These are phyloP conservation scores for Coemansia sp. DNA, from an alignment of 192 early-diverging fungal species.

Conservation along the genomic window DNA sequence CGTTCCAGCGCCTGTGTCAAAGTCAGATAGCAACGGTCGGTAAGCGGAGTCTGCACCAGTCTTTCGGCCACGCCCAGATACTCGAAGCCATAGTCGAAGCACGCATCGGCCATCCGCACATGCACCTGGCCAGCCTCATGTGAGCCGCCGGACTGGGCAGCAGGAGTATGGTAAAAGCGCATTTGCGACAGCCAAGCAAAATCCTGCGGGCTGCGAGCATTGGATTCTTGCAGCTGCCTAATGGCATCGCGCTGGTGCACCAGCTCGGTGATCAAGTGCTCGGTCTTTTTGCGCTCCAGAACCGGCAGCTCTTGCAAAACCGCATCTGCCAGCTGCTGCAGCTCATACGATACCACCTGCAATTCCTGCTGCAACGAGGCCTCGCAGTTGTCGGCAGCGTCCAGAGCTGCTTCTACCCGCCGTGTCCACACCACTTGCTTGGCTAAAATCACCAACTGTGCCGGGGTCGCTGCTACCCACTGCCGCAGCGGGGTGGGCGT, in stretches of 20 bases:
- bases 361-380: constrained; percentile 58
- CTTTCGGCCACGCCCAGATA: constrained; percentile 97
- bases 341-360: constrained; percentile 62
- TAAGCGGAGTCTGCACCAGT: constrained; percentile 97
- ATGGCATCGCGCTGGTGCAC: constrained; percentile 97
- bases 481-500: constrained; percentile 59
- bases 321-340: constrained; percentile 88
- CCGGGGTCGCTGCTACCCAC: constrained; percentile 89
- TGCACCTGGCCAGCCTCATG: constrained; percentile 53
- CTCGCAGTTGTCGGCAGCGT: constrained; percentile 15
- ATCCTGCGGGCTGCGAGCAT: constrained; percentile 61
- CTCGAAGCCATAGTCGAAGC: constrained; percentile 96
- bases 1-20: constrained; percentile 94
- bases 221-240: constrained; percentile 58
- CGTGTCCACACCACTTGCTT: constrained; percentile 90
- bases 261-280: constrained; percentile 97
- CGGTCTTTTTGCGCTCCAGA: constrained; percentile 89
- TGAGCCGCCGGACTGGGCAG: too few relatives aligned
- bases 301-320: constrained; percentile 83
- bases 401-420: constrained; percentile 76
- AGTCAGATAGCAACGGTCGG: constrained; percentile 98
- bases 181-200: constrained; percentile 96
- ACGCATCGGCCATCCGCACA: constrained; percentile 91
- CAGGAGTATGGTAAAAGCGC: constrained; percentile 84
- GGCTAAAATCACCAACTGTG: constrained; percentile 89